Conservation (phyloP, 1,139 yeast genomes). For the Arxiozyma slooffiae region DNA sequence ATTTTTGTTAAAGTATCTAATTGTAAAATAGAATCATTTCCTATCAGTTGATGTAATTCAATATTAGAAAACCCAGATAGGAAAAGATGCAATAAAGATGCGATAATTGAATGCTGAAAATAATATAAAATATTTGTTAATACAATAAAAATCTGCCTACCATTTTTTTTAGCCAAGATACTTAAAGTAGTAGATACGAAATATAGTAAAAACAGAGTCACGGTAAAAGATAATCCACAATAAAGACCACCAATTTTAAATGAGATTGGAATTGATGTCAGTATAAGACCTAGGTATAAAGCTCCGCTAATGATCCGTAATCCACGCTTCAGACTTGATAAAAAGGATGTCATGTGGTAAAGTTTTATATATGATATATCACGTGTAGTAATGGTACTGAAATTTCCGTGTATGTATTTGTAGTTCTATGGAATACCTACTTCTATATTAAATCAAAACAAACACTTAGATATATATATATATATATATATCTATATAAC, state of each 20-base stretch:
- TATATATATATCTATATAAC: no score
- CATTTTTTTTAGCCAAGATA: slow-evolving; percentile 41
- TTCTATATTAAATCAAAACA: no score
- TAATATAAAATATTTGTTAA: slow-evolving; percentile 44
- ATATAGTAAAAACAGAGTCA: slow-evolving; percentile 60
- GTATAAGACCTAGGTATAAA: slow-evolving; percentile 54
- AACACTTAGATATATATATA: background rate
- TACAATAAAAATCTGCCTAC: slow-evolving; percentile 43
- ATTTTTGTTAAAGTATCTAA: slow-evolving; percentile 23
- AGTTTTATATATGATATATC: background rate
- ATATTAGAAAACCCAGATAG: slow-evolving; percentile 43
- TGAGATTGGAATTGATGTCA: slow-evolving; percentile 85
- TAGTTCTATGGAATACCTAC: background rate
- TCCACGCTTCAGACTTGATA: slow-evolving; percentile 17
- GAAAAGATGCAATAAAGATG: slow-evolving; percentile 56
- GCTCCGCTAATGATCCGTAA: slow-evolving; percentile 39
- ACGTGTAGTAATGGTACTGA: background rate
- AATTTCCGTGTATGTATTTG: no score
- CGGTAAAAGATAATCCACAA: slow-evolving; percentile 82
- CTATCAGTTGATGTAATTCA: slow-evolving; percentile 15
- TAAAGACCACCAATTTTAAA: slow-evolving; percentile 87
- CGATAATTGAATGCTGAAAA: slow-evolving; percentile 72
- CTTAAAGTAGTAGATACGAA: slow-evolving; percentile 65
- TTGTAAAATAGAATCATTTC: slow-evolving; percentile 17
- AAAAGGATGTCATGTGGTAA: slow-evolving; percentile 7